Percentiles rank a stretch among this genome's conserved stretches.
Conservation (phyloP, 768 basidiomycete genomes). For the Trametes sanguinea region DNA sequence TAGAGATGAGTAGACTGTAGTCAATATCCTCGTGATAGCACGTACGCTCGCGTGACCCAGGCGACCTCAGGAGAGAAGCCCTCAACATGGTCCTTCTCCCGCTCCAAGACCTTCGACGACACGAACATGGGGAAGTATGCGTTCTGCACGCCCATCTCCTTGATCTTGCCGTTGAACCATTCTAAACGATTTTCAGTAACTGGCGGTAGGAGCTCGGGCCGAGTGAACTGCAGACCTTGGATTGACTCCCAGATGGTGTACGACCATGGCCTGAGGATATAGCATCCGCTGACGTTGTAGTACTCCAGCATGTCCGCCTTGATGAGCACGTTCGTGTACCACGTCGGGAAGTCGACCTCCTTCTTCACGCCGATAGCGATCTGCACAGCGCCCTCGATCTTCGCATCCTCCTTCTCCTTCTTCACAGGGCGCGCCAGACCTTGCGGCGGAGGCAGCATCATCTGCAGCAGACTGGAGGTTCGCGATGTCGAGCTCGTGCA, state of each 20-base stretch:
- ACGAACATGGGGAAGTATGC: slow-evolving; percentile 99
- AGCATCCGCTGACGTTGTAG: slow-evolving; percentile 98
- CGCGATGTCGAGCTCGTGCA: slow-evolving; percentile 75
- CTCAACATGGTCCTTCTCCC: slow-evolving; percentile 98
- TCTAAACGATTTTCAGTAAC: slow-evolving; percentile 41
- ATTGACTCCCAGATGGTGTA: slow-evolving; percentile 97
- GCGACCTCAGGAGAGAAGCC: slow-evolving; percentile 99
- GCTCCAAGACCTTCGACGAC: slow-evolving; percentile 86
- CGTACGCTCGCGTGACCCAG: slow-evolving; percentile 98
- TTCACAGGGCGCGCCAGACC: slow-evolving; percentile 34
- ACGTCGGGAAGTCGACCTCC: slow-evolving; percentile 90
- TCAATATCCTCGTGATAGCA: background rate
- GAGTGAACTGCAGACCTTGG: slow-evolving; percentile 56
- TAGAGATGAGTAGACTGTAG: background rate
- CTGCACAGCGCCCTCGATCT: slow-evolving; percentile 86
- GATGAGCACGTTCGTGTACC: slow-evolving; percentile 95
- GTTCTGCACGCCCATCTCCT: slow-evolving; percentile 93
- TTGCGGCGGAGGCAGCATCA: slow-evolving; percentile 36
- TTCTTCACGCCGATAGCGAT: slow-evolving; percentile 95
- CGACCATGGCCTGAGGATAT: slow-evolving; percentile 97
- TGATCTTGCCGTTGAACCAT: slow-evolving; percentile 94
- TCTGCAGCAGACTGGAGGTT: slow-evolving; percentile 53
- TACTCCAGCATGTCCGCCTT: slow-evolving; percentile 99
- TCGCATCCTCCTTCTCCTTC: slow-evolving; percentile 74
- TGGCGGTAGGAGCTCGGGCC: background rate